These are phyloP conservation scores for Xerophyta viscosa DNA, from an alignment of 106 monocot genomes.

Conservation along the genomic window DNA sequence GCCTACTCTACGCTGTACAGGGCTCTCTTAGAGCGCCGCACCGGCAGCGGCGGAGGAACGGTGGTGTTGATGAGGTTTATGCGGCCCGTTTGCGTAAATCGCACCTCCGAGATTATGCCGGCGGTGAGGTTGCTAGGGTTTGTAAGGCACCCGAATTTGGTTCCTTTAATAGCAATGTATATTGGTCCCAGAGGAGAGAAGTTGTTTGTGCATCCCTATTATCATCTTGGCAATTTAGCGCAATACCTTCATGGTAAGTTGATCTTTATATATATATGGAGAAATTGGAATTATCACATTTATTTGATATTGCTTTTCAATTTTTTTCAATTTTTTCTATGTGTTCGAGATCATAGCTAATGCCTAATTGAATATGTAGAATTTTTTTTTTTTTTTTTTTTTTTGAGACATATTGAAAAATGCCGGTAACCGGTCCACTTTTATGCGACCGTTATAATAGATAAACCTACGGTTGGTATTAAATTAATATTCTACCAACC, in stretches of 20 bases:
- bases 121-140: constrained; percentile 39
- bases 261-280: neutral
- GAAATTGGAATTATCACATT: too few relatives aligned
- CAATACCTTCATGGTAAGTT: constrained; percentile 65
- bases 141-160: constrained; percentile 66
- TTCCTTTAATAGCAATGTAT: constrained; percentile 71
- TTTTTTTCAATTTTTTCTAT: too few relatives aligned
- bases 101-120: constrained; percentile 38
- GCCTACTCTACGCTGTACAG: constrained; percentile 69
- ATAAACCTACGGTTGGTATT: too few relatives aligned
- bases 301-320: too few relatives aligned
- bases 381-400: too few relatives aligned
- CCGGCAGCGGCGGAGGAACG: constrained; percentile 4
- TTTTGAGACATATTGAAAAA: too few relatives aligned
- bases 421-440: too few relatives aligned
- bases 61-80: constrained; percentile 66
- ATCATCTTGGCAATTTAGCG: constrained; percentile 36
- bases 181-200: constrained; percentile 89
- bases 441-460: too few relatives aligned
- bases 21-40: constrained; percentile 24
- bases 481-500: too few relatives aligned
- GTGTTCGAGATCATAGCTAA: too few relatives aligned
- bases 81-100: constrained; percentile 47
- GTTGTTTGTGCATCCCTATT: constrained; percentile 82
- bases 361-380: too few relatives aligned